phyloP scores from a whole-genome alignment of 192 early-diverging fungal genomes.

The Pilaira anomala region DNA sequence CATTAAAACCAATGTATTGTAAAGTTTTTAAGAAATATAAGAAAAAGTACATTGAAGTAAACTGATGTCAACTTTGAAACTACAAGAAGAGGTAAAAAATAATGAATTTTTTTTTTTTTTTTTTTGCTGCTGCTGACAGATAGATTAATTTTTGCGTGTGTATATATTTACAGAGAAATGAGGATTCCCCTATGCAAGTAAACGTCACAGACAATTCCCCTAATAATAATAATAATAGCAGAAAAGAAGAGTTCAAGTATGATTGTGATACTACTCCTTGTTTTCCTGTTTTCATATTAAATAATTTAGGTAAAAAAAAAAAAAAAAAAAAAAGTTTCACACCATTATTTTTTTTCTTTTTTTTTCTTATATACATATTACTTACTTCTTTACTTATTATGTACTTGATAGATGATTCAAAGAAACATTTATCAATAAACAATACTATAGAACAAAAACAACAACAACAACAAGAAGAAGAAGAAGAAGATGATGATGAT shows the following conservation, averaged over 20 bases:
- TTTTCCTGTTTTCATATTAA: constrained; percentile 5
- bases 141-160: too few relatives aligned
- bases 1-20: too few relatives aligned
- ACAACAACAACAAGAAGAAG: neutral
- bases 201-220: constrained; percentile 16
- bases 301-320: too few relatives aligned
- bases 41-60: too few relatives aligned
- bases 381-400: neutral
- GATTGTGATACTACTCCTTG: neutral
- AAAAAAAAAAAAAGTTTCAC: too few relatives aligned
- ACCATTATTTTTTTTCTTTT: neutral
- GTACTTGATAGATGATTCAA: neutral
- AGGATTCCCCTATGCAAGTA: constrained; percentile 2
- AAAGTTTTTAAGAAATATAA: too few relatives aligned
- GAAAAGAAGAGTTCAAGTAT: neutral
- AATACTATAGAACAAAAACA: neutral
- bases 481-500: neutral
- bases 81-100: too few relatives aligned
- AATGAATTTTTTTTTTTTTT: too few relatives aligned
- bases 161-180: too few relatives aligned
- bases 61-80: too few relatives aligned
- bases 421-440: neutral
- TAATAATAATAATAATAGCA: neutral
- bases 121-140: too few relatives aligned
- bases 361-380: neutral